Conservation (phyloP, 345 rosid species). For the Psidium guajava region DNA sequence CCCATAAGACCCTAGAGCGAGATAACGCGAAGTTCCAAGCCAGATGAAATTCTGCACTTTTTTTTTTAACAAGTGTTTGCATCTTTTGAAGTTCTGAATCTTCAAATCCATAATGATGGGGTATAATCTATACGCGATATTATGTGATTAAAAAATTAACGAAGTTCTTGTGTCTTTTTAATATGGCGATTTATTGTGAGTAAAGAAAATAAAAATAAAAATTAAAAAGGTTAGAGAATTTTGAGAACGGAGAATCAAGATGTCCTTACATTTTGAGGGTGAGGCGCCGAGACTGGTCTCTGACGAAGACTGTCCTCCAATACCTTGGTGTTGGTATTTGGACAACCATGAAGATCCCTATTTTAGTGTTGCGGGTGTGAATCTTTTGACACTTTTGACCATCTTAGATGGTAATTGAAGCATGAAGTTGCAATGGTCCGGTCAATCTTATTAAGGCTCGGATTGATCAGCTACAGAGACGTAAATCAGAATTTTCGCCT, state of each 20-base stretch:
- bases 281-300: background rate
- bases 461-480: no score
- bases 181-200: background rate
- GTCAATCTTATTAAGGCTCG: background rate
- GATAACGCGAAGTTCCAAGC: background rate
- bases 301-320: background rate
- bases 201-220: background rate
- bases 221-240: background rate
- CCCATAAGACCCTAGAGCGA: background rate
- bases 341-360: background rate
- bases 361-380: background rate
- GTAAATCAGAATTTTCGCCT: no score
- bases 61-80: no score
- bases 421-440: background rate
- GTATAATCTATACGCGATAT: no score
- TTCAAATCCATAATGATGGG: no score
- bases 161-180: background rate
- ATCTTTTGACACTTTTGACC: background rate
- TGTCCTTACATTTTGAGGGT: background rate
- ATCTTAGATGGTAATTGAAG: background rate
- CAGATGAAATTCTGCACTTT: no score
- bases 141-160: background rate
- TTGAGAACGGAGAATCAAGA: background rate
- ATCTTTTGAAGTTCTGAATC: no score
- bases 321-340: background rate